Evolutionary conservation across 345 rosid genomes (phyloP).

Genomic region (Garcia nutans): DNA sequence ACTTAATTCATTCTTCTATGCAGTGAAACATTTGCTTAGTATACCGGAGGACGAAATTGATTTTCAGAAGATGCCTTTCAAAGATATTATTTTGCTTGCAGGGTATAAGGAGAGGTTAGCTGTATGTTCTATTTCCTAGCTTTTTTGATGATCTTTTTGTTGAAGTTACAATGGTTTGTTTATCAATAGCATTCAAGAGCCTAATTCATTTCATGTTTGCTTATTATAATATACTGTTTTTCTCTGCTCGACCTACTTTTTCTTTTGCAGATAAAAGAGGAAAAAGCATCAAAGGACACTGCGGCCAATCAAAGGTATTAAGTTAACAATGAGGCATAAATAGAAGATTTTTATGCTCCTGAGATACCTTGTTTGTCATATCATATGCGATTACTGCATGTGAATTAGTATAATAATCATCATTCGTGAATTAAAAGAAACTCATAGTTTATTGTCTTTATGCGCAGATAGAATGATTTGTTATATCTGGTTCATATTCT

Average conservation of each 20-base stretch:
- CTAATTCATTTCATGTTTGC: not conserved
- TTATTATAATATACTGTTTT: not conserved
- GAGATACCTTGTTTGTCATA: not conserved
- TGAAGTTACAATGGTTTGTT: not conserved
- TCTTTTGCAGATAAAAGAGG: conserved; percentile 59
- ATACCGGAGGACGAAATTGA: conserved; percentile 72
- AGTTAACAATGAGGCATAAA: not conserved
- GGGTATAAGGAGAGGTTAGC: conserved; percentile 60
- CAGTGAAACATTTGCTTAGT: conserved; percentile 67
- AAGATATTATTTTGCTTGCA: conserved; percentile 67
- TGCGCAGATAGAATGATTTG: not conserved
- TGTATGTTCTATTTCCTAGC: conserved; percentile 34
- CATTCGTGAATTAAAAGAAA: not conserved
- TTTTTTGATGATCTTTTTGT: not conserved
- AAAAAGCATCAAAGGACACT: conserved; percentile 34
- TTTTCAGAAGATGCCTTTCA: conserved; percentile 47
- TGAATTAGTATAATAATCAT: not conserved
- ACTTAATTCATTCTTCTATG: conserved; percentile 10
- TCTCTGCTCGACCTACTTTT: conserved; percentile 12
- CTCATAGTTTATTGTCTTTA: not conserved
- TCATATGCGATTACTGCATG: not conserved
- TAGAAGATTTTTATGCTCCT: not conserved
- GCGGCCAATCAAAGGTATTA: conserved; percentile 50
- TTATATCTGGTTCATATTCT: not conserved
- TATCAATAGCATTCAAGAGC: not conserved